Evolutionary conservation across 352 stramenopile species (phyloP), one percentile per base, ranked within the genome.

Genomic region (Phytopythium oedochilum): DNA sequence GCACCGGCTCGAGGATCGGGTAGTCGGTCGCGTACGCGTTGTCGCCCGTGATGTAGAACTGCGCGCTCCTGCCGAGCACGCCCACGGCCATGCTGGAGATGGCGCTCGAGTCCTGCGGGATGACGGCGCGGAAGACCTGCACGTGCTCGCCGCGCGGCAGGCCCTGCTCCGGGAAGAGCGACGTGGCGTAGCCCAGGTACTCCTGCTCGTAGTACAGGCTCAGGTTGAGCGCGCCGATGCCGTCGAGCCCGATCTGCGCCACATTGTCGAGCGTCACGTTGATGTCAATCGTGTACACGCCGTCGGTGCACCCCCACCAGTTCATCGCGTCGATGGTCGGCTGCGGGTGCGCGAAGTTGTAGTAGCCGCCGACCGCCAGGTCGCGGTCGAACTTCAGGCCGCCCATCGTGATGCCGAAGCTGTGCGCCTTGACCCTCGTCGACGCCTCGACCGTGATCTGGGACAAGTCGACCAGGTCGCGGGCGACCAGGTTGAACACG

Each of bases 141-240:
- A 70, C 53, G 31, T 52, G 75, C 23, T 68, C 34, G 5, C 80
- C 80, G 56, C 80, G 73, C n/a, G 75, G 75, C 25, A 86, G 48
- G 35, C 73, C 73, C 35, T 76, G 48, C 42, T 73, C 53, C 10
- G 73, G 64, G 32, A 75, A 62, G 10, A 59, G 53, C 44, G 78
- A 85, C 34, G 82, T 38, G 2, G 75, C 74, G 55, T 87, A 85
- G 20, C 80, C 80, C 34, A 91, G 56, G 60, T 86, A 91, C 26
- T 71, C 65, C 35, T 83, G 51, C 14, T 64, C 57, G 60, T 79
- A 86, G 70, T 88, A 88, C 31, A 91, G 56, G 18, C 66, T 87
- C 59, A 91, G 58, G 59, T 89, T 91, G 44, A 91, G 72, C 43
- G 66, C 59, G 38, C 76, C 81, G 28, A 91, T 71, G 57, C 78